These are phyloP conservation scores for Botryotinia calthae DNA, from an alignment of 2,329 filamentous ascomycete genomes.

Conservation along the genomic window DNA sequence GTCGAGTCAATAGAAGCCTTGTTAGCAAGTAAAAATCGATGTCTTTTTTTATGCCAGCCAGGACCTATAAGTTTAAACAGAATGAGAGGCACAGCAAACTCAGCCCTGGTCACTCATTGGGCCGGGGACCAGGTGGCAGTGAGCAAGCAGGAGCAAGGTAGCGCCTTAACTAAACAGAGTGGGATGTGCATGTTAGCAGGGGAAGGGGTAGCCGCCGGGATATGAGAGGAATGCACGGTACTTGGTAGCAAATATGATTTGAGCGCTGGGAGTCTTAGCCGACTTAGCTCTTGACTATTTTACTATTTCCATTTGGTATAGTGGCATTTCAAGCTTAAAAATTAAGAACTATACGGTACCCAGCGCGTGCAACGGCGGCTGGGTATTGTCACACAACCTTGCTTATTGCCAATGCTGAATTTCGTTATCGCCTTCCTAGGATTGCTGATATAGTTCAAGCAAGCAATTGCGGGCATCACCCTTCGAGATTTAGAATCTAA, in stretches of 20 bases:
- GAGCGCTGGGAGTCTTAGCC: conserved; percentile 6
- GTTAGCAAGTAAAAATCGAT: conserved; percentile 19
- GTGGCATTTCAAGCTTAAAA: conserved; percentile 13
- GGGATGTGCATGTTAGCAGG: conserved; percentile 18
- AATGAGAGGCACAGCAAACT: conserved; percentile 29
- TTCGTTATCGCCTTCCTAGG: background rate
- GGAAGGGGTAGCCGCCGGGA: conserved; percentile 19
- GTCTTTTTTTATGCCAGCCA: conserved; percentile 23
- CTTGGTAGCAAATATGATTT: conserved; percentile 10
- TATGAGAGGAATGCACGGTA: conserved; percentile 14
- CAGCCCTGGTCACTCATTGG: conserved; percentile 26
- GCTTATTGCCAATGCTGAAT: background rate
- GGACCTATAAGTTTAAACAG: conserved; percentile 30
- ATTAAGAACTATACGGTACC: background rate
- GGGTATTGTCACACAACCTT: conserved; percentile 15
- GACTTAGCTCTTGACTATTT: background rate
- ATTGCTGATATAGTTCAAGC: background rate
- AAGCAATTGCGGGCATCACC: background rate
- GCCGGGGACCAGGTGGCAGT: conserved; percentile 27
- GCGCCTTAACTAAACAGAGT: conserved; percentile 18
- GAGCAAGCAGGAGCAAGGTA: conserved; percentile 21
- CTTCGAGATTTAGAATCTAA: background rate
- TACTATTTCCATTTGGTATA: background rate
- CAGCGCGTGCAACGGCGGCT: conserved; percentile 17
- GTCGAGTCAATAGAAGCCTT: conserved; percentile 24